Evolutionary conservation across 2,329 filamentous ascomycete species (phyloP), one percentile per base, ranked within the genome.

Genomic region (Hysterium pulicare): DNA sequence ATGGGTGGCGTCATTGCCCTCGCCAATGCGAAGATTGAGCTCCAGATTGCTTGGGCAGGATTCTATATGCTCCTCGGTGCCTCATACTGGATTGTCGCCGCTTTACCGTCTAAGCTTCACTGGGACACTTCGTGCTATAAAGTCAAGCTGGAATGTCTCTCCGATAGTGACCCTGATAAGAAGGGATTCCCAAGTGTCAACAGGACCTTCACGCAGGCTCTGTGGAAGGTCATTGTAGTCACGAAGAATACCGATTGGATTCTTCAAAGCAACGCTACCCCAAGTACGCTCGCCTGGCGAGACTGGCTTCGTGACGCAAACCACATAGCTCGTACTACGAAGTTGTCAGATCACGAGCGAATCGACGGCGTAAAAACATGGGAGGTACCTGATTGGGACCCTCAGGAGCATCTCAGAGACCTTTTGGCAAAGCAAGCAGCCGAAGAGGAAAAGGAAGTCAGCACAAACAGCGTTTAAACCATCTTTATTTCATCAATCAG

Each of bases 1-100:
- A 77, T 77, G 74, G 64, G 72, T 28, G 73, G 74, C 10, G 72
- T 77, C 48, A 73, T 77, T 32, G 69, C 66, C 32, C 67, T 77
- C 3, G 73, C 71, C 47, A 77, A 76, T 42, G 68, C 74, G 3
- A 67, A 66, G 19, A 69, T 73, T 9, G 60, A 71, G 32, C 58
- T 70, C 0, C 74, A 77, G 47, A 67, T 74, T 24, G 71, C 67
- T 2, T 77, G 73, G 68, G 74, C 71, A 0, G 72, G 61, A 1
- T 66, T 71, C 0, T 77, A 74, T 51, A 71, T 76, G 61, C 53
- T 75, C 10, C 69, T 76, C 28, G 74, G 74, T 40, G 67, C 71
- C 2, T 64, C 64, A 7, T 75, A 77, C 51, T 77, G 74, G 74
- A 67, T 72, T 15, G 72, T 73, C 2, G 74, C 74, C 32, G 74